Base-by-base conservation (phyloP, 1,139 yeast species). In the Lodderomyces pseudojiufengensis region DNA sequence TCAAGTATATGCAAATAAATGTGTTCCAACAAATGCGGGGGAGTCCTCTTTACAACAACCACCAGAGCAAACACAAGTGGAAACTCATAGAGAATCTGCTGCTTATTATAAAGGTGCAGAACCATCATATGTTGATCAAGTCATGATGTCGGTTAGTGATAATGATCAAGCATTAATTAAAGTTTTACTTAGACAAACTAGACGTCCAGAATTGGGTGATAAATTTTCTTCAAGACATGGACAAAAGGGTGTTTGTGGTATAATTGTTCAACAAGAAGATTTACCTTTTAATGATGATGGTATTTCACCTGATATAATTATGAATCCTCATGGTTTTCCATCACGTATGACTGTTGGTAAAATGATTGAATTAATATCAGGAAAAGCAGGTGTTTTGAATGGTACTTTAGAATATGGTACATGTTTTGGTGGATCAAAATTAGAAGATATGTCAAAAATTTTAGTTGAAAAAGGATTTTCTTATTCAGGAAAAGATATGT, bases 341-440 rank as follows among this genome's bases (percentile, higher is more conserved):
- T 90, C 97, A 27, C 95, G 98, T 73, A 92, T 92, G 99, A 92
- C 99, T 32, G 98, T 92, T 18, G 99, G 98, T 43, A 92, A 92
- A 60, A 92, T 92, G 97, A 82, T 94, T 50, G 99, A 92, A 59
- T 73, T 92, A 46, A 84, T 92, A 20, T 84, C 96, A 23, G 98
- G 98, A 50, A 92, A 92, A 57, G 98, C 98, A 0, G 98, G 98
- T 56, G 97, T 92, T 26, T 65, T 92, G 47, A 85, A 86, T 49
- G 99, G 99, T 5, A 60, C 85, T 2, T 66, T 94, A 43, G 95
- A 94, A 57, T 92, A 92, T 51, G 99, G 98, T 53, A 92, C 98
- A 1, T 94, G 98, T 64, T 92, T 92, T 54, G 98, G 98, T 32
- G 99, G 98, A 14, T 86, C 96, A 13, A 83, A 88, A 54, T 72